Conservation (phyloP, 2,329 filamentous ascomycete genomes). For the Pseudogymnoascus sp. region DNA sequence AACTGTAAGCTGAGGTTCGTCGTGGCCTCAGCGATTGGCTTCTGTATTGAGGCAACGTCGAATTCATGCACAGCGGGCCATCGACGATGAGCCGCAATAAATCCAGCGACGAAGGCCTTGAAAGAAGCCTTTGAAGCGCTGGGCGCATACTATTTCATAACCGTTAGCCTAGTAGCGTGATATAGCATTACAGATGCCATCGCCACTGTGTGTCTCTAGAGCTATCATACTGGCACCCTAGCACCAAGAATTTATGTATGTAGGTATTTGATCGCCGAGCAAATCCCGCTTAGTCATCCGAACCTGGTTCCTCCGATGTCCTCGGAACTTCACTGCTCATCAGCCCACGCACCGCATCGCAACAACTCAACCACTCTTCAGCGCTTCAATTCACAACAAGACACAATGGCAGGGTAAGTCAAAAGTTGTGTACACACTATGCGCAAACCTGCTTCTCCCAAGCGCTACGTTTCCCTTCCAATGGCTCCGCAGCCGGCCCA, state of each 20-base stretch:
- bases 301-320: background rate
- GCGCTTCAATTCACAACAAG: conserved; percentile 15
- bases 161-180: conserved; percentile 8
- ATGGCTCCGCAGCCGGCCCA: conserved; percentile 10
- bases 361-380: conserved; percentile 12
- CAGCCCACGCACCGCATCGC: conserved; percentile 10
- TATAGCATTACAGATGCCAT: conserved; percentile 6
- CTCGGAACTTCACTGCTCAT: conserved; percentile 11
- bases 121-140: conserved; percentile 26
- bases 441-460: background rate
- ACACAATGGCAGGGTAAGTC: conserved; percentile 30
- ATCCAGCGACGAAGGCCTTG: conserved; percentile 25
- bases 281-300: conserved; percentile 4
- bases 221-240: background rate
- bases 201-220: background rate
- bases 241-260: conserved; percentile 8
- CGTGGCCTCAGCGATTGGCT: background rate
- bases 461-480: background rate
- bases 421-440: conserved; percentile 7
- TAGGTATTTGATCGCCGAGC: background rate
- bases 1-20: background rate
- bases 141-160: conserved; percentile 22
- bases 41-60: conserved; percentile 6
- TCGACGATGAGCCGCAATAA: conserved; percentile 17
- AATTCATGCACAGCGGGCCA: conserved; percentile 7